Percentiles rank a stretch among this genome's conserved stretches.
phyloP scores from a whole-genome alignment of 2,329 filamentous ascomycete species.

The Arachnopeziza araneosa region DNA sequence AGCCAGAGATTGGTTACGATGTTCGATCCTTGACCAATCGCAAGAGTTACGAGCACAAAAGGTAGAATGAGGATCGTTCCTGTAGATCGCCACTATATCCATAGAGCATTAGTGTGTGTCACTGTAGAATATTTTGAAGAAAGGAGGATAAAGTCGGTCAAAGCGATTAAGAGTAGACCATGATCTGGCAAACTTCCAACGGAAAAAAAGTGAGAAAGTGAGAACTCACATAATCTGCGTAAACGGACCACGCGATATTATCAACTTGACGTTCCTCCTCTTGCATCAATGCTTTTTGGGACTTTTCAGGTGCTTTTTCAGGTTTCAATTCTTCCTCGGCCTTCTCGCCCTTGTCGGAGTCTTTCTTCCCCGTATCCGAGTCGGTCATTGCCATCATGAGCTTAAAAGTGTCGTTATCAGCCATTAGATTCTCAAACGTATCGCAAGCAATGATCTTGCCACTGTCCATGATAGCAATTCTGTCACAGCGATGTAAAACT shows the following conservation, averaged over 20 bases:
- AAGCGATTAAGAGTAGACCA: too few species aligned
- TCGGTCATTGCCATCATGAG: constrained; percentile 80
- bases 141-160: background rate
- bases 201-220: background rate
- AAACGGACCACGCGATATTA: constrained; percentile 58
- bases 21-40: constrained; percentile 69
- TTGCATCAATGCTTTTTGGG: constrained; percentile 72
- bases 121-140: background rate
- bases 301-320: background rate
- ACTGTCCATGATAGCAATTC: constrained; percentile 88
- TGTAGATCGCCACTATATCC: constrained; percentile 44
- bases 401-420: constrained; percentile 50
- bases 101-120: background rate
- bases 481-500: constrained; percentile 83
- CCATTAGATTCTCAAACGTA: constrained; percentile 71
- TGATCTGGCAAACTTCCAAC: too few species aligned
- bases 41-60: constrained; percentile 47
- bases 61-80: constrained; percentile 53
- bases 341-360: constrained; percentile 42
- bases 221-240: constrained; percentile 48
- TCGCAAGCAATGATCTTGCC: constrained; percentile 80
- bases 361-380: constrained; percentile 57
- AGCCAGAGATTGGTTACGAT: constrained; percentile 88
- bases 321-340: constrained; percentile 34
- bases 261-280: constrained; percentile 56